These are phyloP conservation scores for Pezicula carpinea DNA, from an alignment of 2,329 filamentous ascomycete species.

Conservation along the genomic window DNA sequence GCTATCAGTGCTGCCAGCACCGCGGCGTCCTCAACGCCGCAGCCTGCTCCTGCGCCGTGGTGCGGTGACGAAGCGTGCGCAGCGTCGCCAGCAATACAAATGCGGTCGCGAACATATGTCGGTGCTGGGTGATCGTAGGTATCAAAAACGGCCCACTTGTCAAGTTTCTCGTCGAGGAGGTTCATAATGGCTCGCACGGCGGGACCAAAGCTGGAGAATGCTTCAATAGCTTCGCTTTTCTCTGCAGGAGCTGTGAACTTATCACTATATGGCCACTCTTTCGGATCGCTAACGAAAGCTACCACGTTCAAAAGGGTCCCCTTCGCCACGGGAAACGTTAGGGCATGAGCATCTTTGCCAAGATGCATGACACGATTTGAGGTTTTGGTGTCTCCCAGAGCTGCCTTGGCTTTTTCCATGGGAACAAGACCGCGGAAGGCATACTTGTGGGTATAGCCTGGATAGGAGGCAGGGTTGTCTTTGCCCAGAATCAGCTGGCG, in stretches of 20 bases:
- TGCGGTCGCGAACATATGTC: constrained; percentile 36
- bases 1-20: constrained; percentile 36
- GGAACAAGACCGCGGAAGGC: constrained; percentile 57
- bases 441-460: constrained; percentile 50
- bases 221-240: constrained; percentile 34
- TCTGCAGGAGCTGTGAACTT: constrained; percentile 33
- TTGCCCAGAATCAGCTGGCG: constrained; percentile 45
- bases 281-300: constrained; percentile 38
- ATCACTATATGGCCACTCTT: constrained; percentile 32
- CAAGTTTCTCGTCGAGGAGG: constrained; percentile 34
- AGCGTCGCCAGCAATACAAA: constrained; percentile 50
- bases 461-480: constrained; percentile 36
- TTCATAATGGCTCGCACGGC: constrained; percentile 4
- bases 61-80: constrained; percentile 52
- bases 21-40: constrained; percentile 50
- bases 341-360: constrained; percentile 49
- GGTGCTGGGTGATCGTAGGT: constrained; percentile 45
- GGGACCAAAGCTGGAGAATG: constrained; percentile 36
- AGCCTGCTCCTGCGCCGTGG: constrained; percentile 50
- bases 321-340: constrained; percentile 54
- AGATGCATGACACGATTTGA: constrained; percentile 48
- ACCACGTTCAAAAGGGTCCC: constrained; percentile 51
- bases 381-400: constrained; percentile 43
- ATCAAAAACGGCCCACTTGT: constrained; percentile 51
- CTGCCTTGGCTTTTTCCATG: constrained; percentile 45